A percentile compares a stretch with the other conserved stretches of the same genome.
These are phyloP conservation scores for Emmonsiellopsis sp. DNA, from an alignment of 2,329 filamentous ascomycete species.

Conservation along the genomic window DNA sequence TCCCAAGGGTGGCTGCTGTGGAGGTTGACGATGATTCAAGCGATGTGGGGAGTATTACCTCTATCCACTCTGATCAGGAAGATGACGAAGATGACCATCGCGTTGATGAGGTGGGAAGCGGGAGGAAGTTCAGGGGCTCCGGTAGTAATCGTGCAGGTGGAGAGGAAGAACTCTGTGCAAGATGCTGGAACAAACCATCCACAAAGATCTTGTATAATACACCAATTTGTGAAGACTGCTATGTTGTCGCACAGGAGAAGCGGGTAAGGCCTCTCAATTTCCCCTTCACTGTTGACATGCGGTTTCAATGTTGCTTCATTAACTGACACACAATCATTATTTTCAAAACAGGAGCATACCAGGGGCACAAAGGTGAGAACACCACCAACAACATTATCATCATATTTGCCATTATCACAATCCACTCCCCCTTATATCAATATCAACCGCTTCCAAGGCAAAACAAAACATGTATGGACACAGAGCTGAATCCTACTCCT, in stretches of 20 bases:
- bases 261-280: conserved; percentile 7
- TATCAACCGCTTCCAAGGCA: no score
- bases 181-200: conserved; percentile 14
- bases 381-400: background rate
- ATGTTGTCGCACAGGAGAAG: conserved; percentile 11
- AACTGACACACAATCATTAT: background rate
- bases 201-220: conserved; percentile 16
- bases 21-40: conserved; percentile 17
- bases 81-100: background rate
- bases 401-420: background rate
- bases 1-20: background rate
- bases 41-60: background rate
- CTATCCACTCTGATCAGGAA: background rate
- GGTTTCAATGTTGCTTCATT: background rate
- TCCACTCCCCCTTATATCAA: background rate
- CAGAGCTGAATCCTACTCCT: background rate
- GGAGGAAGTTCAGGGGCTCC: background rate
- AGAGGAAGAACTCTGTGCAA: conserved; percentile 11
- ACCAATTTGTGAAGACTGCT: conserved; percentile 14
- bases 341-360: conserved; percentile 3
- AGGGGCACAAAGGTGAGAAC: conserved; percentile 5
- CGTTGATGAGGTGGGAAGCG: background rate
- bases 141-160: background rate
- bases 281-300: background rate
- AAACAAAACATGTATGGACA: no score